phyloP scores from a whole-genome alignment of 2,329 filamentous ascomycete genomes.

The Nothophaeocryptopus gaeumannii region DNA sequence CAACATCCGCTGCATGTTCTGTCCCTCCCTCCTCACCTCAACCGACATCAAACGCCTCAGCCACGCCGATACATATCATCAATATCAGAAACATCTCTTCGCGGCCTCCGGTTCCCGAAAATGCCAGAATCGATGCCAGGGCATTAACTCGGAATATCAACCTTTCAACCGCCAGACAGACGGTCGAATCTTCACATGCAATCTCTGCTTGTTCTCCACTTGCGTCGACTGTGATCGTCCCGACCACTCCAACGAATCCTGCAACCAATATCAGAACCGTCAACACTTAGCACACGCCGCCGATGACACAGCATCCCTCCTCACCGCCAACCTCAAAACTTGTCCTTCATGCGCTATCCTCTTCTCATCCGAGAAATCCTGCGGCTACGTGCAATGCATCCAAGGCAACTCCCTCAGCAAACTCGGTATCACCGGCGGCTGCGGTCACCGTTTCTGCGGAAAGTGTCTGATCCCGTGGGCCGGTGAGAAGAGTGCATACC shows the following conservation, averaged over 20 bases:
- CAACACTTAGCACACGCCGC: too few species aligned
- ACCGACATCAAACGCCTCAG: neutral
- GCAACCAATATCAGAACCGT: neutral
- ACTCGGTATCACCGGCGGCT: constrained; percentile 2
- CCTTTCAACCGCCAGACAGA: constrained; percentile 9
- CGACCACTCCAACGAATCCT: constrained; percentile 12
- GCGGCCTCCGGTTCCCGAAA: too few species aligned
- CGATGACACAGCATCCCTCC: too few species aligned
- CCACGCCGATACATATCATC: constrained; percentile 6
- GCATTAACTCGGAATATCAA: neutral
- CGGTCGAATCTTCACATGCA: constrained; percentile 21
- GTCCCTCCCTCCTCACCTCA: constrained; percentile 1
- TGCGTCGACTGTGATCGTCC: constrained; percentile 19
- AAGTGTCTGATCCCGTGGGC: constrained; percentile 16
- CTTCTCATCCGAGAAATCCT: constrained; percentile 1
- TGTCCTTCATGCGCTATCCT: too few species aligned
- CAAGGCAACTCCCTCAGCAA: neutral
- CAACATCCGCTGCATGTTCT: constrained; percentile 21
- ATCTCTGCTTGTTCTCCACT: constrained; percentile 7
- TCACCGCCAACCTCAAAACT: too few species aligned
- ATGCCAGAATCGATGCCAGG: constrained; percentile 17
- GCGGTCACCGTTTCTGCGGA: constrained; percentile 18
- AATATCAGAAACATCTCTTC: too few species aligned
- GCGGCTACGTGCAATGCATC: constrained; percentile 9
- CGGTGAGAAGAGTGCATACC: constrained; percentile 11